Conservation (phyloP, 345 rosid genomes). For the Murraya koenigii region DNA sequence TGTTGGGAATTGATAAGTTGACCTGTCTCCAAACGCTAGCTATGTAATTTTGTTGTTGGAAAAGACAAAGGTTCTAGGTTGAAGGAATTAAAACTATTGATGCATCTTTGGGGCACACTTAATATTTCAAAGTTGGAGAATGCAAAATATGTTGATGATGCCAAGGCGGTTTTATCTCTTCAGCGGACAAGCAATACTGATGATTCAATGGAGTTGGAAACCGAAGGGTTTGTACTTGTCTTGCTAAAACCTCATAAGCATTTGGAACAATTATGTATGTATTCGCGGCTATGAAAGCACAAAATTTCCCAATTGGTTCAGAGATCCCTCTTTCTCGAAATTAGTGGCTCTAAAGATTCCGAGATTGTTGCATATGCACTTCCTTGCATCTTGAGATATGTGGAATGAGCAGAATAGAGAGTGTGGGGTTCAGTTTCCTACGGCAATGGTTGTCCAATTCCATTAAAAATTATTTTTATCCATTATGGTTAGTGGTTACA, state of each 20-base stretch:
- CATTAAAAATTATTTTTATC: too few relatives aligned
- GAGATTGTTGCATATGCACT: background rate
- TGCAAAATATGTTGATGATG: background rate
- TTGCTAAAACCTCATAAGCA: constrained; percentile 11
- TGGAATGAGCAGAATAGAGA: too few relatives aligned
- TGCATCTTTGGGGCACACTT: background rate
- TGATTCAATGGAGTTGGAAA: background rate
- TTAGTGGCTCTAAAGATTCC: constrained; percentile 1
- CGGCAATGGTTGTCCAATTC: too few relatives aligned
- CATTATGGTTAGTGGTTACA: too few relatives aligned
- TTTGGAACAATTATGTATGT: background rate
- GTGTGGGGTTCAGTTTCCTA: too few relatives aligned
- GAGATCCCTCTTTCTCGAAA: constrained; percentile 15
- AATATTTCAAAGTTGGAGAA: background rate
- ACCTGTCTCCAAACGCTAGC: background rate
- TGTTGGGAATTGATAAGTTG: background rate
- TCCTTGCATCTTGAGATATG: background rate
- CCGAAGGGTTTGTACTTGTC: background rate
- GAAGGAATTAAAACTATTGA: background rate
- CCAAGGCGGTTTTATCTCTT: background rate
- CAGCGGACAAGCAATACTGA: background rate
- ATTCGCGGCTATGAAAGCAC: too few relatives aligned
- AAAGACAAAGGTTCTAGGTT: background rate
- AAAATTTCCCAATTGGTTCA: too few relatives aligned
- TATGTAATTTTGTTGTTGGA: background rate